Percentiles rank a stretch among this genome's conserved stretches.
Evolutionary conservation across 108 stramenopile species (phyloP).

Genomic region (Fragilaria radians): DNA sequence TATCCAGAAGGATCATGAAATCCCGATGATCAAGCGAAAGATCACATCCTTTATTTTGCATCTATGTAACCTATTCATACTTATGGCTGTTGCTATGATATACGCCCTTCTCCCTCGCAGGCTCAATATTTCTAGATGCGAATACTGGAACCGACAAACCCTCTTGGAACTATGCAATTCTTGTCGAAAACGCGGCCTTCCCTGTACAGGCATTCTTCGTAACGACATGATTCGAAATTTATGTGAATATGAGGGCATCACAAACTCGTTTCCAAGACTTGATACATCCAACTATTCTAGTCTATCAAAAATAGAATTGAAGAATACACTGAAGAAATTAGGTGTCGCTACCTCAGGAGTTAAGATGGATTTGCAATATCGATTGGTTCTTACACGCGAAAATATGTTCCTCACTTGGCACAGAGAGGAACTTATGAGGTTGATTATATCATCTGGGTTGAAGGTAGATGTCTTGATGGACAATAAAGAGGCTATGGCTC

Average conservation of each 20-base stretch:
- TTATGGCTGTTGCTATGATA: background rate
- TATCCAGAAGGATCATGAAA: too few relatives aligned
- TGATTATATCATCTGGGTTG: background rate
- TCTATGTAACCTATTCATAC: too few relatives aligned
- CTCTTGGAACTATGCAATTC: too few relatives aligned
- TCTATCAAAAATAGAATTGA: background rate
- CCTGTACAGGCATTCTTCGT: background rate
- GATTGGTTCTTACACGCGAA: background rate
- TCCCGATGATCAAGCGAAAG: too few relatives aligned
- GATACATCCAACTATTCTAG: background rate
- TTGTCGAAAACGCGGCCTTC: background rate
- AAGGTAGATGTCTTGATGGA: background rate
- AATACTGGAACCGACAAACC: too few relatives aligned
- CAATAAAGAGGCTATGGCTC: too few relatives aligned
- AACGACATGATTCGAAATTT: background rate
- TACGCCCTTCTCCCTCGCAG: background rate
- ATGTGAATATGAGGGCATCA: background rate
- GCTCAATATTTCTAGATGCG: background rate
- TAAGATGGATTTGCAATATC: background rate
- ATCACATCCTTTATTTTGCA: too few relatives aligned
- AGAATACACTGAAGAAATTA: background rate
- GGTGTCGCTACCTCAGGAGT: background rate
- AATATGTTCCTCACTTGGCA: background rate
- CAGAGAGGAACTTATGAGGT: background rate
- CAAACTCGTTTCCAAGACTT: background rate